Percentiles rank a stretch among this genome's conserved stretches.
Conservation (phyloP, 2,329 filamentous ascomycete genomes). For the Colletotrichum scovillei region DNA sequence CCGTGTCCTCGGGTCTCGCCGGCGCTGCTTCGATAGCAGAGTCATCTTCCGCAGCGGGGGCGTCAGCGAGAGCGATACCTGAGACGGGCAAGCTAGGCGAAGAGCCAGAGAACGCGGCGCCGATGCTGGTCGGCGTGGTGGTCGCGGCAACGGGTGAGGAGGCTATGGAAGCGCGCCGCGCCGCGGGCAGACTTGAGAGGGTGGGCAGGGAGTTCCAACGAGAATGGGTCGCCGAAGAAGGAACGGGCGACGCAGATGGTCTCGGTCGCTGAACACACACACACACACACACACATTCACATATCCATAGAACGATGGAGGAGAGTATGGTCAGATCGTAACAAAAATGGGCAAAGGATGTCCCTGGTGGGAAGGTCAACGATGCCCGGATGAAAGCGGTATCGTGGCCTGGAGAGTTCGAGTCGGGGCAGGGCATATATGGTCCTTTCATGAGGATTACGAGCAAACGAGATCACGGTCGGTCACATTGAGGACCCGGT, state of each 20-base stretch:
- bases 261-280: not conserved
- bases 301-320: not conserved
- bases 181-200: slow-evolving; percentile 63
- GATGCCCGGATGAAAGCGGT: not conserved
- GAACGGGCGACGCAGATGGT: slow-evolving; percentile 15
- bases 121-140: slow-evolving; percentile 66
- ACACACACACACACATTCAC: no score
- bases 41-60: not conserved
- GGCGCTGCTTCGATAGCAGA: slow-evolving; percentile 13
- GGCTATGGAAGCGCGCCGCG: slow-evolving; percentile 62
- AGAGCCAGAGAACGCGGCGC: slow-evolving; percentile 47
- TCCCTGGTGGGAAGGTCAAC: not conserved
- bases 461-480: slow-evolving; percentile 27
- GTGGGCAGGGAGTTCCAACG: slow-evolving; percentile 66
- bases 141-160: slow-evolving; percentile 61
- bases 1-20: slow-evolving; percentile 11
- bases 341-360: not conserved
- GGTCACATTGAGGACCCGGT: slow-evolving; percentile 6
- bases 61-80: slow-evolving; percentile 1
- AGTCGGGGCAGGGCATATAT: not conserved
- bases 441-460: slow-evolving; percentile 11
- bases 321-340: not conserved
- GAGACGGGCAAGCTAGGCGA: slow-evolving; percentile 18
- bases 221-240: slow-evolving; percentile 57
- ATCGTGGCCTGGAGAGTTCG: not conserved